These are phyloP conservation scores for Tremella mesenterica DNA, from an alignment of 768 basidiomycete genomes.

Conservation along the genomic window DNA sequence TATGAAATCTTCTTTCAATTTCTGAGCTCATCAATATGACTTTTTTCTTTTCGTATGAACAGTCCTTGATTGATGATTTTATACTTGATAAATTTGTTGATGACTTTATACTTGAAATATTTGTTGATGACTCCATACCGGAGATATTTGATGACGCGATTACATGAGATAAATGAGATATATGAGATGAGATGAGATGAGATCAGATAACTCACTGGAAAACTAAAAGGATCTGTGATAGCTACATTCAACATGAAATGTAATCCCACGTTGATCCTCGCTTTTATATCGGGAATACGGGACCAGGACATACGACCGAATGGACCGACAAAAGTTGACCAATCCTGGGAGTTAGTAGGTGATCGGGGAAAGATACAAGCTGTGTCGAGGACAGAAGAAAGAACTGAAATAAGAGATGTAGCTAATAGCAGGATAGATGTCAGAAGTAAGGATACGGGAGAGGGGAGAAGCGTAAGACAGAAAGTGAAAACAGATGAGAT, in stretches of 20 bases:
- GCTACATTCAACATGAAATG: conserved; percentile 51
- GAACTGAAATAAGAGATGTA: too few relatives aligned
- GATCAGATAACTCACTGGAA: conserved; percentile 50
- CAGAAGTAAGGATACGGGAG: too few relatives aligned
- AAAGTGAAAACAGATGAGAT: too few relatives aligned
- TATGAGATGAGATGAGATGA: too few relatives aligned
- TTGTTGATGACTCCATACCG: too few relatives aligned
- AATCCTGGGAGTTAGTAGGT: too few relatives aligned
- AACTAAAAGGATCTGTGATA: conserved; percentile 56
- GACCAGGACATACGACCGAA: conserved; percentile 54
- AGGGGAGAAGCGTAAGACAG: too few relatives aligned
- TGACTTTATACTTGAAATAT: too few relatives aligned
- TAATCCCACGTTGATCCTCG: conserved; percentile 56
- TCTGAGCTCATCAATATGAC: conserved; percentile 42
- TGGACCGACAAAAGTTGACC: conserved; percentile 54
- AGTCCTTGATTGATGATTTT: too few relatives aligned
- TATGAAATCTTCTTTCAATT: conserved; percentile 51
- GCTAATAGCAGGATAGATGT: too few relatives aligned
- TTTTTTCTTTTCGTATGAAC: background rate
- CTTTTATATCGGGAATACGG: conserved; percentile 51
- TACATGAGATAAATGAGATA: background rate
- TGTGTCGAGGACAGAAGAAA: background rate
- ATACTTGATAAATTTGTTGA: too few relatives aligned
- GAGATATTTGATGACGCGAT: background rate
- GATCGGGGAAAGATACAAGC: conserved; percentile 4